These are phyloP conservation scores for Geotrichum bryndzae DNA, from an alignment of 1,139 yeast genomes.

Conservation along the genomic window DNA sequence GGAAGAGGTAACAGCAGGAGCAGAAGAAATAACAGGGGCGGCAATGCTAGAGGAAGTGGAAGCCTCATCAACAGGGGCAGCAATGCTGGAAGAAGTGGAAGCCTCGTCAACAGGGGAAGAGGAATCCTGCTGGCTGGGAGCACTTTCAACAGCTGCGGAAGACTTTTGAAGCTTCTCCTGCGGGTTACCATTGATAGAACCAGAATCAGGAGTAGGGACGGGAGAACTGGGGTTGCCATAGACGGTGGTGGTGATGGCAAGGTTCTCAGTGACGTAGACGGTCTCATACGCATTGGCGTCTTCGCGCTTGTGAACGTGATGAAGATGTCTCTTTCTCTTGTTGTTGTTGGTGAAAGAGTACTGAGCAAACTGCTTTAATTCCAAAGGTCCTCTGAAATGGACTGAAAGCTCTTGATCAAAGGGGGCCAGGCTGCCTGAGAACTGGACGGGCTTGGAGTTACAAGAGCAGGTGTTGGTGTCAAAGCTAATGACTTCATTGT, in stretches of 20 bases:
- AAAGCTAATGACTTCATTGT: slow-evolving; percentile 63
- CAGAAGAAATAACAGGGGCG: background rate
- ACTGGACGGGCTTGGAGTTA: slow-evolving; percentile 44
- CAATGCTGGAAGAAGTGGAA: slow-evolving; percentile 22
- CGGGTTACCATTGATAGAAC: slow-evolving; percentile 21
- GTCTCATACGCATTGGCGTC: slow-evolving; percentile 22
- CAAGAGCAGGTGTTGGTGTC: slow-evolving; percentile 63
- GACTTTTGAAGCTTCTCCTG: slow-evolving; percentile 14
- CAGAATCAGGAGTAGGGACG: slow-evolving; percentile 21
- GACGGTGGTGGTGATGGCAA: slow-evolving; percentile 74
- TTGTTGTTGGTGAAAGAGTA: slow-evolving; percentile 39
- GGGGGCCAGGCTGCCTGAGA: slow-evolving; percentile 76
- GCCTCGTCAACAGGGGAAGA: slow-evolving; percentile 24
- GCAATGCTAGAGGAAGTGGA: slow-evolving; percentile 18
- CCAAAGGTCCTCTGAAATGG: slow-evolving; percentile 89
- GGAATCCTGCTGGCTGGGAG: background rate
- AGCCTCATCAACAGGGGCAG: slow-evolving; percentile 20
- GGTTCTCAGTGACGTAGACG: slow-evolving; percentile 35
- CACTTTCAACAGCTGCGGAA: slow-evolving; percentile 17
- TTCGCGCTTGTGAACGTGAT: slow-evolving; percentile 56
- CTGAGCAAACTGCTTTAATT: slow-evolving; percentile 70
- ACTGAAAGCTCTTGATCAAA: slow-evolving; percentile 83
- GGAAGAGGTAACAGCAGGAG: slow-evolving; percentile 12
- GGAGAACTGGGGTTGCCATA: slow-evolving; percentile 24
- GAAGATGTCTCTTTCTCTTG: slow-evolving; percentile 45